phyloP scores from a whole-genome alignment of 1,284 basidiomycete species.

The Austroboletus novae-zelandiae region DNA sequence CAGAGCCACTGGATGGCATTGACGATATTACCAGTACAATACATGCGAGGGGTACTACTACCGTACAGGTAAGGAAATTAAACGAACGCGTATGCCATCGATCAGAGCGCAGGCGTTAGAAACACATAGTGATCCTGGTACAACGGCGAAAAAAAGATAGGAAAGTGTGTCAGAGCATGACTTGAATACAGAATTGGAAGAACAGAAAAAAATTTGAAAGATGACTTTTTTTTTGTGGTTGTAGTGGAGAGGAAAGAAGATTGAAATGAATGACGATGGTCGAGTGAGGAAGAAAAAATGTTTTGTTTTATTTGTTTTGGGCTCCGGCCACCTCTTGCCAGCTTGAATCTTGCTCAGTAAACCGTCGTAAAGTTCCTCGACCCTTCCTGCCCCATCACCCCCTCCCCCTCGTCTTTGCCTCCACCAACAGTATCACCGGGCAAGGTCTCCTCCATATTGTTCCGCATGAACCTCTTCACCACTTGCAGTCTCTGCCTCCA shows the following conservation, averaged over 20 bases:
- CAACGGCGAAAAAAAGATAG: conserved; percentile 7
- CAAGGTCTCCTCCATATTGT: conserved; percentile 25
- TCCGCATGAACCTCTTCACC: conserved; percentile 62
- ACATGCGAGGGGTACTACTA: conserved; percentile 5
- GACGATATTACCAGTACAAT: conserved; percentile 5
- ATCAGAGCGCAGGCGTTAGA: background rate
- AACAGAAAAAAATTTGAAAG: background rate
- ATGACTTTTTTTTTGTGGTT: conserved; percentile 2
- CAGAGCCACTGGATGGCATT: background rate
- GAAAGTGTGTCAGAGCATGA: background rate
- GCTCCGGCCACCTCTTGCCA: conserved; percentile 3
- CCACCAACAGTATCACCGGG: conserved; percentile 1
- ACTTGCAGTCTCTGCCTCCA: conserved; percentile 81
- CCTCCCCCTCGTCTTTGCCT: conserved; percentile 31
- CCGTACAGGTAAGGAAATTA: conserved; percentile 8
- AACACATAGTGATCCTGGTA: conserved; percentile 8
- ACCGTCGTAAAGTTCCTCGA: conserved; percentile 50
- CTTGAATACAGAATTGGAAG: conserved; percentile 16
- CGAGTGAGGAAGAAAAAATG: background rate
- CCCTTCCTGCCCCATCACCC: conserved; percentile 45
- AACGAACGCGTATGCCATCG: background rate
- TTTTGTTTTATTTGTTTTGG: background rate
- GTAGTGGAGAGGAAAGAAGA: conserved; percentile 2
- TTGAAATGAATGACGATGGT: conserved; percentile 10
- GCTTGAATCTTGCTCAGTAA: conserved; percentile 21